Base-by-base conservation (phyloP, 306 rosid species). In the Gleditsia sinensis region DNA sequence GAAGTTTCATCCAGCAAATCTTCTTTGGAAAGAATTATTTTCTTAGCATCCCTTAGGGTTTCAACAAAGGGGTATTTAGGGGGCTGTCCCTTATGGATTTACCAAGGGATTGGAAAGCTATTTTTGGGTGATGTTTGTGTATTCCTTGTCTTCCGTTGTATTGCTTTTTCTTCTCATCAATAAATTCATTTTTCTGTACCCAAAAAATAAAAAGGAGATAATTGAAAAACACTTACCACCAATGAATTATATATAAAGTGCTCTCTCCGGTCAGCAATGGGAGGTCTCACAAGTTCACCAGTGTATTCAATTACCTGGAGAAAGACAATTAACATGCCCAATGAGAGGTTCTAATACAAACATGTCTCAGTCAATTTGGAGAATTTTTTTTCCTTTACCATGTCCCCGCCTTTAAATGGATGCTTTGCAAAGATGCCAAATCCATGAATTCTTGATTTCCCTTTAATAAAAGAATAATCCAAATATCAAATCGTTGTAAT, bases 391-490 rank as follows among this genome's bases (percentile, higher is more conserved):
- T 62, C 33, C 23, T 55, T 78, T 92, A 94, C 99, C 99, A 94
- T 94, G 79, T 94, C 99, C 67, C 99, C 99, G 14, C 97, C 99
- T 90, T 92, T 92, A 80, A 90, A 89, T 66, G 99, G 96, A 80
- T 88, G 93, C 89, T 94, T 94, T 33, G 99, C 86, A 67, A 94
- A 94, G 84, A 94, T 94, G 70, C 99, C 99, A 90, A 91, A 94
- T 77, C 99, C 99, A 87, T 94, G 99, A 81, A 94, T 94, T 84
- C 96, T 89, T 11, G 99, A 94, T 84, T 94, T 94, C 74, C 99
- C 99, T 93, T 80, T 9, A 78, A 71, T 45, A 39, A 40, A 65
- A 43, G 37, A 48, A 17, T 25, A 1, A 45, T n/a, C 30, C 60
- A 58, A 25, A 58, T 37, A 17, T 45, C 48, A 76, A 50, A 42